Percentiles rank a stretch among this genome's conserved stretches.
Evolutionary conservation across 2,329 filamentous ascomycete species (phyloP).

Genomic region (Beauveria sp.): DNA sequence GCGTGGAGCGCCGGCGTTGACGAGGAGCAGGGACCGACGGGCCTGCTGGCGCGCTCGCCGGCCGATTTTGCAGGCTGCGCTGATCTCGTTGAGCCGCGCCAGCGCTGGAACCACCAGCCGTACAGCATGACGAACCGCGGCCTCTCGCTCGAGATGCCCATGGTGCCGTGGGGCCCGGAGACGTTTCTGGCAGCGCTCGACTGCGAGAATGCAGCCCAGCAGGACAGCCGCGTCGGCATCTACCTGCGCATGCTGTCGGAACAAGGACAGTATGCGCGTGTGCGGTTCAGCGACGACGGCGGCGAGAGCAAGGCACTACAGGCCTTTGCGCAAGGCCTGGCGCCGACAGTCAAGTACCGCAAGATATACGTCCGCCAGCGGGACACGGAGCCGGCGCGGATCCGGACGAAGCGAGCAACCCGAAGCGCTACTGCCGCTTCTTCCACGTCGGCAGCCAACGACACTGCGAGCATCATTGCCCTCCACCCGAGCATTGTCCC

Average conservation of each 20-base stretch:
- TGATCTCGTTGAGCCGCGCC: not conserved
- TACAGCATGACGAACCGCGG: slow-evolving; percentile 10
- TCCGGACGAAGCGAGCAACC: not conserved
- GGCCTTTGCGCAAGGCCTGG: not conserved
- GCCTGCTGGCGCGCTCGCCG: not conserved
- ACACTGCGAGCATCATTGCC: not conserved
- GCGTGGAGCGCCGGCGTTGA: slow-evolving; percentile 14
- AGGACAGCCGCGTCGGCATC: slow-evolving; percentile 4
- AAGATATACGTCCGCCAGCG: slow-evolving; percentile 7
- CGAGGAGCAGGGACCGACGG: not conserved
- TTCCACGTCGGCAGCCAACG: not conserved
- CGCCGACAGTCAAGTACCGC: not conserved
- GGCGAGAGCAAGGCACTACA: not conserved
- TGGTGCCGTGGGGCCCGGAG: slow-evolving; percentile 10
- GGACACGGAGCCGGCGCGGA: not conserved
- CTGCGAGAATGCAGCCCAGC: not conserved
- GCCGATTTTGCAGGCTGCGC: slow-evolving; percentile 3
- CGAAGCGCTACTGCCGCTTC: not conserved
- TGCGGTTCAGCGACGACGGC: not conserved
- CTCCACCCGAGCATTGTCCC: not conserved
- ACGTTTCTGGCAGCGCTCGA: slow-evolving; percentile 10
- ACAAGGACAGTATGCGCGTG: not conserved
- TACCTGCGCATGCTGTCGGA: slow-evolving; percentile 5
- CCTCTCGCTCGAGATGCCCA: slow-evolving; percentile 9
- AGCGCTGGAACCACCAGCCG: not conserved